Base-by-base conservation (phyloP, 768 basidiomycete genomes). In the Hygrophorus russula region DNA sequence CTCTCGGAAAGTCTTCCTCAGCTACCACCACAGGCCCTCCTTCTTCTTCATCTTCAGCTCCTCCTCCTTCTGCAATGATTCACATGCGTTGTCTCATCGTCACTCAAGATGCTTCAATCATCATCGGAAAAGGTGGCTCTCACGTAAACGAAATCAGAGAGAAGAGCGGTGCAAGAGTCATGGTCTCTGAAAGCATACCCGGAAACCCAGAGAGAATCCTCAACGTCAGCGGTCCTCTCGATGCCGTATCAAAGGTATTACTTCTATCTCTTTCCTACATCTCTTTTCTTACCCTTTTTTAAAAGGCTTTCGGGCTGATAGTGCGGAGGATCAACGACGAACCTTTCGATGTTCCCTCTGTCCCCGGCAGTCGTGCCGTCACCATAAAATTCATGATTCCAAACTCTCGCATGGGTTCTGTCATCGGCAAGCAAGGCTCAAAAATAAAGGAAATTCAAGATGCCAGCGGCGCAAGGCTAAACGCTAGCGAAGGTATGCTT, bases 371-470 rank as follows among this genome's bases (percentile, higher is more conserved):
- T 56, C 80, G 93, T 47, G 94, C 96, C 20, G 96, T 99, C 43
- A 98, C 96, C 24, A 98, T 99, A 73, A 97, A 98, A 62, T 98
- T 91, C 59, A 97, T 98, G 85, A 96, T 98, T 45, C 94, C 94
- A 50, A 97, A 98, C 64, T 93, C 91, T 8, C 85, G 94, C 46
- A 98, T 98, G 94, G 94, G 94, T 33, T 96, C 92, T 13, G 91
- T 97, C 47, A 99, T 99, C 56, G 96, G 96, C 45, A 98, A 96
- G 62, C 87, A 84, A 49, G 96, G 96, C 27, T 82, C 83, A 30
- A 99, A 99, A 64, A 99, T 99, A 61, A 97, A 97, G 69, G 96
- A 99, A 66, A 99, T 99, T 51, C 96, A 99, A 59, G 96, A 99
- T 56, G 96, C 96, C 19, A 91, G 87, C 50, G 96, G 96, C 29